These are phyloP conservation scores for Acanthamoeba lenticulata DNA, from an alignment of 208 protist genomes.

Conservation along the genomic window DNA sequence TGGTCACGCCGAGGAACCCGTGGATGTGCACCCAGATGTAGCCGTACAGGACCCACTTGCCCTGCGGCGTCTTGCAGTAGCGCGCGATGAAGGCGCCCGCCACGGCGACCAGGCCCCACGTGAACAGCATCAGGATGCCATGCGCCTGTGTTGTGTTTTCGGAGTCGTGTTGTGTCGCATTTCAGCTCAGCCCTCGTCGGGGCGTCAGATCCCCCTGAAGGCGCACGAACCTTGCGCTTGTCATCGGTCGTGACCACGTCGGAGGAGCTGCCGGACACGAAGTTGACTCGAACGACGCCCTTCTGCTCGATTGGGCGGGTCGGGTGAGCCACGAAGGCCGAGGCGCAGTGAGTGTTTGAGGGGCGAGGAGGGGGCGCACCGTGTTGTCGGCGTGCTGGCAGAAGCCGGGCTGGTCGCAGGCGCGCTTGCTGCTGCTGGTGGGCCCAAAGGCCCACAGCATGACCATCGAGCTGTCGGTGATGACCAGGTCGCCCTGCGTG, in stretches of 20 bases:
- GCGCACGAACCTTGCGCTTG: slow-evolving; percentile 51
- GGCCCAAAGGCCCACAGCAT: neutral
- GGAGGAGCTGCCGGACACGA: neutral
- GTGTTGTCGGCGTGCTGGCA: neutral
- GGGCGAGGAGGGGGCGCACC: neutral
- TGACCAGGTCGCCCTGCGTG: neutral
- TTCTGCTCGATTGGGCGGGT: too few relatives aligned
- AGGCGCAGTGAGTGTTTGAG: too few relatives aligned
- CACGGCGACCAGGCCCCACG: slow-evolving; percentile 13
- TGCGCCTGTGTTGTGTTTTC: too few relatives aligned
- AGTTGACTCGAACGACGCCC: neutral
- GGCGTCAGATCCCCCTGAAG: too few relatives aligned
- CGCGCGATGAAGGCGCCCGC: slow-evolving; percentile 24
- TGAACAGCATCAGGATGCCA: slow-evolving; percentile 42
- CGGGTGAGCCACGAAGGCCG: too few relatives aligned
- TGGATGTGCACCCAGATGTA: slow-evolving; percentile 46
- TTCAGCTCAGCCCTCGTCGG: too few relatives aligned
- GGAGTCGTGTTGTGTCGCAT: too few relatives aligned
- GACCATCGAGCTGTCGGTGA: neutral
- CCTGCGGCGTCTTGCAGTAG: slow-evolving; percentile 35
- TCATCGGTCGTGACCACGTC: neutral
- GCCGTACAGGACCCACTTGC: slow-evolving; percentile 45
- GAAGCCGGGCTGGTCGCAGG: neutral
- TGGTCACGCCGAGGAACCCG: neutral
- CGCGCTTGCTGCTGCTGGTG: neutral